Conservation (phyloP, 2,329 filamentous ascomycete species). For the Beauveria rudraprayagi region DNA sequence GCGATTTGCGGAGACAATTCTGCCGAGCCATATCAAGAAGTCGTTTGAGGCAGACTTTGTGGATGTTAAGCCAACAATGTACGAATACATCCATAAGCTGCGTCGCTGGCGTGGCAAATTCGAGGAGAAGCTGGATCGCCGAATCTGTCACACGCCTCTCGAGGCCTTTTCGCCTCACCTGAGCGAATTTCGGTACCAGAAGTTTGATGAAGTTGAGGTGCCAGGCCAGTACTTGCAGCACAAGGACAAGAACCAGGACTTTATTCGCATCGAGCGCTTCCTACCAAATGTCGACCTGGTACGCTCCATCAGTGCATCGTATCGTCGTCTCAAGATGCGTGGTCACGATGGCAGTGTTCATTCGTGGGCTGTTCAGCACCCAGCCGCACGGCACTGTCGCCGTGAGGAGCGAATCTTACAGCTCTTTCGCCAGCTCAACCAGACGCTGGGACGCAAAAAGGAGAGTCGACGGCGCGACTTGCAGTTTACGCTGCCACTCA, state of each 20-base stretch:
- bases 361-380: constrained; percentile 92
- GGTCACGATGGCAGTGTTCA: constrained; percentile 97
- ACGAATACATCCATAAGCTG: constrained; percentile 95
- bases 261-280: constrained; percentile 95
- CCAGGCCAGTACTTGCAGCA: constrained; percentile 95
- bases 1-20: constrained; percentile 89
- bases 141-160: constrained; percentile 63
- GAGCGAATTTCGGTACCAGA: constrained; percentile 94
- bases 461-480: constrained; percentile 89
- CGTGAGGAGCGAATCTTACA: constrained; percentile 93
- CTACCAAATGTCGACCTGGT: constrained; percentile 90
- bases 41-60: constrained; percentile 99
- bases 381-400: constrained; percentile 82
- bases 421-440: constrained; percentile 95
- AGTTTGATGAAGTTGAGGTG: constrained; percentile 97
- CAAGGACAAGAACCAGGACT: constrained; percentile 98
- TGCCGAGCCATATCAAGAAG: constrained; percentile 89
- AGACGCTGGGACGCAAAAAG: constrained; percentile 83
- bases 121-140: constrained; percentile 90
- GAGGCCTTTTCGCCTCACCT: constrained; percentile 85
- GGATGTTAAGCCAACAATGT: constrained; percentile 89
- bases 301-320: constrained; percentile 81
- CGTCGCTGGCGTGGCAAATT: constrained; percentile 96
- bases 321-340: constrained; percentile 88
- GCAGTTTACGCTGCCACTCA: constrained; percentile 91